Percentiles rank a stretch among this genome's conserved stretches.
These are phyloP conservation scores for Salix arbutifolia DNA, from an alignment of 345 rosid species.

Conservation along the genomic window DNA sequence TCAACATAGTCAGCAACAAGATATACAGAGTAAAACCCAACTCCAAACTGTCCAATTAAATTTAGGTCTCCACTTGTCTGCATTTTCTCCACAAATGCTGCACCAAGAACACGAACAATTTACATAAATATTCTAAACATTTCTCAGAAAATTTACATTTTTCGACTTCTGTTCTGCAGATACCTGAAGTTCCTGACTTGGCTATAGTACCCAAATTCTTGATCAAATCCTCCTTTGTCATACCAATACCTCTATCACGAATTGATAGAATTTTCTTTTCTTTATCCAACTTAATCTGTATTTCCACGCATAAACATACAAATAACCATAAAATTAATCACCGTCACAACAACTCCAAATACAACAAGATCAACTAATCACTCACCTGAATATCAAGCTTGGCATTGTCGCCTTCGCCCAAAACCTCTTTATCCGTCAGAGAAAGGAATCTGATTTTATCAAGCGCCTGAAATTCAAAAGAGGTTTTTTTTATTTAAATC, in stretches of 20 bases:
- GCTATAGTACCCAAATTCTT: slow-evolving; percentile 99
- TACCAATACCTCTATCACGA: slow-evolving; percentile 96
- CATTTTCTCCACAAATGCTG: slow-evolving; percentile 99
- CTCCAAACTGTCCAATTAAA: slow-evolving; percentile 98
- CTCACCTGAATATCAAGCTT: slow-evolving; percentile 97
- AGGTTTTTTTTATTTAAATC: not conserved
- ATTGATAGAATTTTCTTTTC: slow-evolving; percentile 73
- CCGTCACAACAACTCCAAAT: not conserved
- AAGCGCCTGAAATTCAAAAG: slow-evolving; percentile 53
- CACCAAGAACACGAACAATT: slow-evolving; percentile 4
- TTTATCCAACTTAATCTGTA: slow-evolving; percentile 92
- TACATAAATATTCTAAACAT: not conserved
- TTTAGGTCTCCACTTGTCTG: slow-evolving; percentile 91
- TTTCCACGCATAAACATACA: not conserved
- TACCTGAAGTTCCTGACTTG: slow-evolving; percentile 99
- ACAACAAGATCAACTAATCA: not conserved
- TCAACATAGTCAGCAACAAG: slow-evolving; percentile 96
- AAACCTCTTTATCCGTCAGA: slow-evolving; percentile 79
- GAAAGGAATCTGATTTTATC: slow-evolving; percentile 96
- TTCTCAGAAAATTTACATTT: not conserved
- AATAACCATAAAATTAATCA: not conserved
- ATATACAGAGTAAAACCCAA: slow-evolving; percentile 96
- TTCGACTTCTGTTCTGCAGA: not conserved
- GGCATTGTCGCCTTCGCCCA: slow-evolving; percentile 87
- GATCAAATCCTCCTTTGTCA: slow-evolving; percentile 95